Conservation (phyloP, 2,329 filamentous ascomycete genomes). For the Cercospora beticola region DNA sequence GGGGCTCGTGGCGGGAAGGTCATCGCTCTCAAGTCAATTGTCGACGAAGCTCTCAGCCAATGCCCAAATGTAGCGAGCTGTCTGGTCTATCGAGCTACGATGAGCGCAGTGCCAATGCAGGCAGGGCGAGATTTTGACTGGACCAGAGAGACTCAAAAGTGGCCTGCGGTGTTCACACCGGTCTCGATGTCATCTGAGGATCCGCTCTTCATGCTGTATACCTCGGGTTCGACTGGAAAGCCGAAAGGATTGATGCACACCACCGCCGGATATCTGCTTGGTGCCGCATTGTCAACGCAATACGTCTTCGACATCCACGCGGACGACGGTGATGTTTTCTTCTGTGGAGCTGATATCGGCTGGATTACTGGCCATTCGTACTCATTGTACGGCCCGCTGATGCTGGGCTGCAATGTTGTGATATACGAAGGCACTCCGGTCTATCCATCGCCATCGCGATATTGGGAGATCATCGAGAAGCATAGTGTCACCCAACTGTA, state of each 20-base stretch:
- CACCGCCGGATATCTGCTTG: background rate
- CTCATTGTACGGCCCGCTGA: background rate
- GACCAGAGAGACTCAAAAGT: background rate
- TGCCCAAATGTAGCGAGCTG: background rate
- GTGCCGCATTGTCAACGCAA: background rate
- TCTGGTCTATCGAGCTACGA: slow-evolving; percentile 47
- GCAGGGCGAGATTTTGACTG: background rate
- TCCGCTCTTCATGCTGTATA: background rate
- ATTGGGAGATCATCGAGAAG: background rate
- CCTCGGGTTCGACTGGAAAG: background rate
- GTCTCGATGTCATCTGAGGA: background rate
- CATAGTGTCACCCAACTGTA: background rate
- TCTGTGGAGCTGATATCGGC: background rate
- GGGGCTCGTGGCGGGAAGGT: slow-evolving; percentile 93
- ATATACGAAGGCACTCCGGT: background rate
- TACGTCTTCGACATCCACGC: background rate
- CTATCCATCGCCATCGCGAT: background rate
- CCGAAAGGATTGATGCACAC: background rate
- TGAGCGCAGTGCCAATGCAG: slow-evolving; percentile 52
- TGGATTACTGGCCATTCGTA: background rate
- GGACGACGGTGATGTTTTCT: background rate
- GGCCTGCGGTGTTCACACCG: background rate
- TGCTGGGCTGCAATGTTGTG: background rate
- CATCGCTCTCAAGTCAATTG: slow-evolving; percentile 49
- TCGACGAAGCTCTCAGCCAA: slow-evolving; percentile 43